These are phyloP conservation scores for Hypoxylon crocopeplum DNA, from an alignment of 495 filamentous ascomycete genomes.

Conservation along the genomic window DNA sequence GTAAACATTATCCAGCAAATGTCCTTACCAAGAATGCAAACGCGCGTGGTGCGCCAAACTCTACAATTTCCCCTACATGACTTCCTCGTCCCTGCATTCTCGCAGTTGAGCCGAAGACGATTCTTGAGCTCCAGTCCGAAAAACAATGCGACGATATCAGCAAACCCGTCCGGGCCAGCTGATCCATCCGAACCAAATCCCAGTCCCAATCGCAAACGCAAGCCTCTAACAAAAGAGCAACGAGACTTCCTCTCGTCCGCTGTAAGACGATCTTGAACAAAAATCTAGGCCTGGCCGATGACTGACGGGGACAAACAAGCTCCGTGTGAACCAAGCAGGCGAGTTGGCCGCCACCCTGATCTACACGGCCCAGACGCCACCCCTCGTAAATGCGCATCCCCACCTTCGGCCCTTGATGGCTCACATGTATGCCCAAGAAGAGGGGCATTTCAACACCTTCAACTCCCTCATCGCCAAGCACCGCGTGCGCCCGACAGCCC, in stretches of 20 bases:
- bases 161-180: constrained; percentile 12
- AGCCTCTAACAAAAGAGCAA: constrained; percentile 73
- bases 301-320: constrained; percentile 32
- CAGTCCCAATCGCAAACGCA: constrained; percentile 54
- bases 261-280: constrained; percentile 46
- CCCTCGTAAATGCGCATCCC: constrained; percentile 76
- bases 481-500: constrained; percentile 88
- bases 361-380: constrained; percentile 80
- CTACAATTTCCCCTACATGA: constrained; percentile 3
- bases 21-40: constrained; percentile 18
- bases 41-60: constrained; percentile 6
- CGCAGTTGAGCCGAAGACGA: neutral
- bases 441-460: constrained; percentile 83
- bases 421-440: constrained; percentile 99
- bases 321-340: constrained; percentile 90
- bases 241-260: constrained; percentile 79
- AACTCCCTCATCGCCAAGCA: constrained; percentile 83
- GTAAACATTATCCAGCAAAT: too few relatives aligned
- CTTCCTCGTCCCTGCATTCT: constrained; percentile 3
- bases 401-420: constrained; percentile 89
- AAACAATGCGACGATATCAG: constrained; percentile 7
- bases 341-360: constrained; percentile 88
- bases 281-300: neutral
- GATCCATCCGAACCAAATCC: constrained; percentile 41
- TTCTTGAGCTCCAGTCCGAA: constrained; percentile 17